Evolutionary conservation across 495 filamentous ascomycete genomes (phyloP).

Genomic region (Penicillium paxilli): DNA sequence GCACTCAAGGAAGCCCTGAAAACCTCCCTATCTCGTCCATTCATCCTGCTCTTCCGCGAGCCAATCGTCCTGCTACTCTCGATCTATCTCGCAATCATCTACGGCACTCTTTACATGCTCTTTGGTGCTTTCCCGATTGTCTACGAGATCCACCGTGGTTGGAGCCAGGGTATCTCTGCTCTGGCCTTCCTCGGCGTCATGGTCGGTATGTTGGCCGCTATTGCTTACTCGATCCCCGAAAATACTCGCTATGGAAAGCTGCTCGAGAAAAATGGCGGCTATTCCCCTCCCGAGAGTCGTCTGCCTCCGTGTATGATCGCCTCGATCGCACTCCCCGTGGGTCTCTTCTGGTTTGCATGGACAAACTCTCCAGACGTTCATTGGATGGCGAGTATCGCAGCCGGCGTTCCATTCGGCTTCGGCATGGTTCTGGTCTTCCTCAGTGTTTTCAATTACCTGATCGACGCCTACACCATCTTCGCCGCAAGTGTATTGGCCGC

Average conservation of each 20-base stretch:
- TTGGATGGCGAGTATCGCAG: slow-evolving; percentile 60
- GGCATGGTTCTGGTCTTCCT: slow-evolving; percentile 68
- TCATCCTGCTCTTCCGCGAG: slow-evolving; percentile 38
- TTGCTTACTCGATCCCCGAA: slow-evolving; percentile 42
- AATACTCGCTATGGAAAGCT: slow-evolving; percentile 37
- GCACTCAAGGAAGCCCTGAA: slow-evolving; percentile 28
- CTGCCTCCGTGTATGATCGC: slow-evolving; percentile 38
- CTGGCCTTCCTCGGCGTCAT: slow-evolving; percentile 76
- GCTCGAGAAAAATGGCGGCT: slow-evolving; percentile 27
- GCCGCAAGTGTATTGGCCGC: slow-evolving; percentile 73
- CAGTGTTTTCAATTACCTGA: slow-evolving; percentile 67
- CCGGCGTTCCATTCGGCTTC: slow-evolving; percentile 63
- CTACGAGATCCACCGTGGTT: slow-evolving; percentile 66
- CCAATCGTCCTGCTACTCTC: slow-evolving; percentile 61
- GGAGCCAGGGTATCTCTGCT: slow-evolving; percentile 66
- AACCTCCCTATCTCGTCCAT: slow-evolving; percentile 34
- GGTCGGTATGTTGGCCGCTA: slow-evolving; percentile 67
- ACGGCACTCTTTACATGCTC: slow-evolving; percentile 73
- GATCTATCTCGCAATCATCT: slow-evolving; percentile 67
- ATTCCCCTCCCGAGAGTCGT: slow-evolving; percentile 37
- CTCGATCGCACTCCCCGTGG: slow-evolving; percentile 31
- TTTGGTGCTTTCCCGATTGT: slow-evolving; percentile 78
- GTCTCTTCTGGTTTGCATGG: slow-evolving; percentile 62
- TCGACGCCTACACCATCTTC: slow-evolving; percentile 71
- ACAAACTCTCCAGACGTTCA: slow-evolving; percentile 63